phyloP scores from a whole-genome alignment of 78 protist species.

The Dictyostelium firmibasis region DNA sequence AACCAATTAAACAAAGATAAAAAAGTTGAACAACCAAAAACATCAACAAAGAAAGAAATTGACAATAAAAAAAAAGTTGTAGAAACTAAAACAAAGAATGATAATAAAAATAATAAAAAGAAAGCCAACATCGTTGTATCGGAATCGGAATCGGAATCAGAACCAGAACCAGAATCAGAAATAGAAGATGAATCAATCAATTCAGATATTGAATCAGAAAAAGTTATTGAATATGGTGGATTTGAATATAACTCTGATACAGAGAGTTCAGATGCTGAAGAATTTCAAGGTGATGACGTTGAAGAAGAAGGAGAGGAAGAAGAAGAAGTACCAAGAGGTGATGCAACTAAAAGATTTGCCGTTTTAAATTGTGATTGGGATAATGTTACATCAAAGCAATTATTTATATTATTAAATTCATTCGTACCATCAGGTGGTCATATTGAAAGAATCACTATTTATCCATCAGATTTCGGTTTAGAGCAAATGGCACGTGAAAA shows the following conservation, averaged over 20 bases:
- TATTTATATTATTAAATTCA: constrained; percentile 58
- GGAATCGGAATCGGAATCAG: background rate
- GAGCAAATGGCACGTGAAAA: constrained; percentile 63
- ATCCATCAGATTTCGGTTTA: constrained; percentile 84
- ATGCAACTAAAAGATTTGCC: constrained; percentile 78
- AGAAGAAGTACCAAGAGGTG: constrained; percentile 69
- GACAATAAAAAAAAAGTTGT: background rate
- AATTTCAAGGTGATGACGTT: constrained; percentile 6
- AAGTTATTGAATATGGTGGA: constrained; percentile 56
- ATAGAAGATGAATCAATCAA: background rate
- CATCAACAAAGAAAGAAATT: background rate
- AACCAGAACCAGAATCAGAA: background rate
- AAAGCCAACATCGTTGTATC: background rate
- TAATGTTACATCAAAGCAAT: constrained; percentile 48
- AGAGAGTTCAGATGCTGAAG: constrained; percentile 61
- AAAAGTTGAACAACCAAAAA: background rate
- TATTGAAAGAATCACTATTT: constrained; percentile 46
- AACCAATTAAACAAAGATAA: background rate
- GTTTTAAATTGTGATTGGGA: constrained; percentile 82
- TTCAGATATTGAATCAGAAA: constrained; percentile 19
- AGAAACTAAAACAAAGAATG: background rate
- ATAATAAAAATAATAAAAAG: background rate
- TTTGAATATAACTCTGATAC: constrained; percentile 70
- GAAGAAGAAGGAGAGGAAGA: constrained; percentile 1
- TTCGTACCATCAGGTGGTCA: constrained; percentile 82